Evolutionary conservation across 306 rosid species (phyloP), one percentile per base, ranked within the genome.

Genomic region (Castanea crenata): DNA sequence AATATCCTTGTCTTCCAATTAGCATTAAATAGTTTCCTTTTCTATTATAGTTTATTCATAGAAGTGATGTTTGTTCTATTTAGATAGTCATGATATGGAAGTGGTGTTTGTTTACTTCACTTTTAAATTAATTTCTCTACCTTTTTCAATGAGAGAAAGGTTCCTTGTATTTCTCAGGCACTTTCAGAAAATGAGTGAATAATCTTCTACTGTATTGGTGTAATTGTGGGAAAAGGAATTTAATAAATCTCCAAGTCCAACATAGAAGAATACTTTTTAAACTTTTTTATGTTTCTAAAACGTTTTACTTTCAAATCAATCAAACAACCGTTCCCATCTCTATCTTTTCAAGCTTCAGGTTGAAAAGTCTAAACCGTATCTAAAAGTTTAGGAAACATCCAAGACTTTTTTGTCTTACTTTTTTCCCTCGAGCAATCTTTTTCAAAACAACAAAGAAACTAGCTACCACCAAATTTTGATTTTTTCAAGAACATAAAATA

Each of bases 211-310:
- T 8, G 46, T 41, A 41, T 41, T 41, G 46, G 46, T 8, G 8
- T 41, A 41, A 41, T 38, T 2, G 46, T 38, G 46, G 73, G 73
- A 78, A 80, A 69, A 76, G 69, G 79, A 54, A 76, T 86, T 82
- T 44, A 69, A 86, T 85, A 76, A 78, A 38, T 8, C 46, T 80
- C 73, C 61, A 86, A 80, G 70, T 55, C 65, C 69, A 86, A 81
- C 67, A 59, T 73, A 78, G 73, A 11, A 29, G 74, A 85, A 80
- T 75, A 49, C 15, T 65, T 64, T 32, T 59, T 75, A 81, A 81
- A 82, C 77, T 84, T 86, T 87, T 89, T 86, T 77, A 41, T 61
- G 84, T 46, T 81, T 89, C 81, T 87, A 82, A 64, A 73, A 61
- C 85, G 46, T 55, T 5, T 16, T 2, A 59, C 82, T 67, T 54